These are phyloP conservation scores for Eucalyptus polyanthemos DNA, from an alignment of 345 rosid species.

Conservation along the genomic window DNA sequence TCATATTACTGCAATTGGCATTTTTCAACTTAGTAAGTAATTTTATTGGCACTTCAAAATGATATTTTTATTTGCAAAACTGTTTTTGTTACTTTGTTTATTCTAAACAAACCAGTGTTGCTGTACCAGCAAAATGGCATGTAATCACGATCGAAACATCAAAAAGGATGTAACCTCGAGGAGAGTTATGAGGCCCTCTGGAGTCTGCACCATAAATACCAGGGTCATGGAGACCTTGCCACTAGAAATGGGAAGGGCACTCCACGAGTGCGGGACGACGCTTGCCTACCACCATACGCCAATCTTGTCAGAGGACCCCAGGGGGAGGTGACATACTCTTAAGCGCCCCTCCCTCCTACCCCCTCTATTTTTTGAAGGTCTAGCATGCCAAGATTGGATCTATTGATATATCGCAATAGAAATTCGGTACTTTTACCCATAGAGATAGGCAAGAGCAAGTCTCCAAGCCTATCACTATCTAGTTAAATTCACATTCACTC, in stretches of 20 bases:
- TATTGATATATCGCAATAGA: no score
- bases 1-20: not conserved
- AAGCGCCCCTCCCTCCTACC: not conserved
- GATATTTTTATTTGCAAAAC: not conserved
- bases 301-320: no score
- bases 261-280: not conserved
- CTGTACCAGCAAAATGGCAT: not conserved
- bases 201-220: not conserved
- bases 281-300: not conserved
- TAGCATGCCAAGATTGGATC: not conserved
- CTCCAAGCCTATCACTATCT: no score
- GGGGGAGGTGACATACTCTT: not conserved
- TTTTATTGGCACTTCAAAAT: not conserved
- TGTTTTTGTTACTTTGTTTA: not conserved
- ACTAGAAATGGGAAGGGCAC: not conserved
- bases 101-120: not conserved
- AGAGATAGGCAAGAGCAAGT: no score
- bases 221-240: not conserved
- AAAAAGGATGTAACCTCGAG: not conserved
- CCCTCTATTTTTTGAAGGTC: not conserved
- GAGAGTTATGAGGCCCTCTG: not conserved
- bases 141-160: not conserved
- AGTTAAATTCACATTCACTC: no score
- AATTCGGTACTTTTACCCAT: no score
- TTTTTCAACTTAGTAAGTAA: not conserved